Evolutionary conservation across 768 basidiomycete genomes (phyloP), one percentile per base, ranked within the genome.

Genomic region (Mycena filopes): DNA sequence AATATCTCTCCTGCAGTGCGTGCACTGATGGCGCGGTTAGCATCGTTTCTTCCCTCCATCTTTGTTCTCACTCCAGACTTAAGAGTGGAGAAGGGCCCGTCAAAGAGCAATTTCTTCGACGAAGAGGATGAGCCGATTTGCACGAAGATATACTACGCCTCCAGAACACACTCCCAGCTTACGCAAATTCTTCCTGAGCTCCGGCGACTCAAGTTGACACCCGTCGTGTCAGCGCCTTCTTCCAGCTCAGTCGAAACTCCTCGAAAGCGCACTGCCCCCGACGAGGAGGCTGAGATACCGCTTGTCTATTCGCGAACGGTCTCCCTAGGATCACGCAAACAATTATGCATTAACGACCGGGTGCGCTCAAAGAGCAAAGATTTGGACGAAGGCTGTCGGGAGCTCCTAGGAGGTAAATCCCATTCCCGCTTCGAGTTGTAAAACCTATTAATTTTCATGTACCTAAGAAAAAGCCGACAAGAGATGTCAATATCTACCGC

Each of bases 81-180:
- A 18, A 67, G 66, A 68, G 29, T 72, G 77, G 51, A 73, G 67
- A 49, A 61, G 43, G 20, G 70, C 61, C 18, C 65, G 36, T 46
- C 63, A 26, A 49, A 60, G 20, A 62, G 55, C 23, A 49, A 7
- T 50, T 67, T 67, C 23, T 41, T 57, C 26, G 71, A 76, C 25
- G 73, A 73, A 16, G 78, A 77, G 57, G 79, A 80, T 47, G 89
- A 89, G 61, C 83, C 84, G 18, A 83, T 84, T 5, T 92, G 91
- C 72, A 91, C 87, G 40, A 93, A 95, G 82, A 90, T 99, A 65
- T 98, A 89, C 76, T 98, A 96, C 73, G 93, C 96, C 0, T 99
- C 98, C 0, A 84, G 97, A 33, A 99, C 97, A 0, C 97, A 99
- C 77, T 96, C 96, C 2, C 97, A 99, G 72, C 86, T 99, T 4